Base-by-base conservation (phyloP, 768 basidiomycete genomes). In the Rhodotorula babjevae region DNA sequence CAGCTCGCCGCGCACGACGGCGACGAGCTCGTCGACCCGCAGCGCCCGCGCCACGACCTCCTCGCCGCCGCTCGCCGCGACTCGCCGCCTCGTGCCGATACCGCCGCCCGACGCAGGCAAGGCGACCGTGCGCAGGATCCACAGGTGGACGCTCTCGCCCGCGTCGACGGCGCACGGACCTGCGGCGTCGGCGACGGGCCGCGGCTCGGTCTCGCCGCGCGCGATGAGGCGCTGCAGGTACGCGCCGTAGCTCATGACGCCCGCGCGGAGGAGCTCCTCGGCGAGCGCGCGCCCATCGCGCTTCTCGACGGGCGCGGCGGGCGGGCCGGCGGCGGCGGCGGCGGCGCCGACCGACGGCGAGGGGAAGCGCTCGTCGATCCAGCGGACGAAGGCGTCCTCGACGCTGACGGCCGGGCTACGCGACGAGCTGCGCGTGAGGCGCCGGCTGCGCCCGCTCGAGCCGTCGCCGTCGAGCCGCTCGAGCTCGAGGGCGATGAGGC, bases 151-250 rank as follows among this genome's bases (percentile, higher is more conserved):
- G 40, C 63, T 65, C 27, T 68, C 67, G 42, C 6, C 12, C 29
- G 33, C 1, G 40, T 3, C 15, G 21, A 12, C 21, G 15, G n/a
- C 36, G 19, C 21, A 31, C 44, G 36, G 21, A 16, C 36, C n/a
- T n/a, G n/a, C n/a, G n/a, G 21, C 55, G 18, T n/a, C 29, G 15
- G 23, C 8, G 44, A 12, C 18, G 6, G 33, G 25, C 8, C 33
- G 3, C 44, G 50, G 23, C 55, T 73, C 75, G 23, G 75, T 76
- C 67, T 76, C 75, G 18, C 75, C 75, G 23, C 75, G 60, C 33
- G 75, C 75, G 56, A 76, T 76, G 68, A 76, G 73, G 10, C 65
- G 57, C 66, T 76, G 75, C 56, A 76, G 58, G 53, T 76, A 76
- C 4, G 57, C 33, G 40, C 71, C 69, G 47, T 70, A 70, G 55